Evolutionary conservation across 2,329 filamentous ascomycete genomes (phyloP).

Genomic region (Ceratocystis eucalypticola): DNA sequence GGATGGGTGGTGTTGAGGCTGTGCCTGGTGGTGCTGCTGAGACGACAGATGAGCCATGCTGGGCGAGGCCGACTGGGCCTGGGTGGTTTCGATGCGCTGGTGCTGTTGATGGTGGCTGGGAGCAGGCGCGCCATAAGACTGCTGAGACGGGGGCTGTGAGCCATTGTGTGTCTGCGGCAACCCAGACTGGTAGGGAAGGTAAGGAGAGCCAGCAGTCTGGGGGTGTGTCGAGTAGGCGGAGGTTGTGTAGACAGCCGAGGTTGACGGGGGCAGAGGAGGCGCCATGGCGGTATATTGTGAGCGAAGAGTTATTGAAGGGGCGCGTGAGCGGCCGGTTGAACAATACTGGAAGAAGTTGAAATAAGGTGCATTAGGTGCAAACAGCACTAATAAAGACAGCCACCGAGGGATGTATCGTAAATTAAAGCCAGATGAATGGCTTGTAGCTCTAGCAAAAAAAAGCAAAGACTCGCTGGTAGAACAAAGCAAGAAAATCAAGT

Average conservation of each 20-base stretch:
- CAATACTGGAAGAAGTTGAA: background rate
- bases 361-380: constrained; percentile 2
- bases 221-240: constrained; percentile 11
- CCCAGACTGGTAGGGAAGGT: constrained; percentile 9
- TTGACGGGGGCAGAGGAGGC: constrained; percentile 10
- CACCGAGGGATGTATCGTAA: background rate
- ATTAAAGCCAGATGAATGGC: background rate
- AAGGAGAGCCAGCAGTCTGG: constrained; percentile 5
- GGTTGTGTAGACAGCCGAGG: constrained; percentile 8
- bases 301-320: background rate
- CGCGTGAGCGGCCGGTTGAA: background rate
- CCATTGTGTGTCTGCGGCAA: constrained; percentile 10
- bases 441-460: background rate
- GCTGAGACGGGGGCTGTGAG: constrained; percentile 11
- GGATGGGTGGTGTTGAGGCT: background rate
- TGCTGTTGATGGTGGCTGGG: constrained; percentile 9
- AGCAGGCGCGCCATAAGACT: constrained; percentile 1
- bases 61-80: constrained; percentile 14
- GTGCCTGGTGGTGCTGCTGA: constrained; percentile 8
- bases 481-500: constrained; percentile 2
- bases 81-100: constrained; percentile 13
- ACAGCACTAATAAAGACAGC: constrained; percentile 1
- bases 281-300: constrained; percentile 5
- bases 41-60: constrained; percentile 14
- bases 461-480: background rate